These are phyloP conservation scores for Amphibolis antarctica DNA, from an alignment of 106 monocot species.

Conservation along the genomic window DNA sequence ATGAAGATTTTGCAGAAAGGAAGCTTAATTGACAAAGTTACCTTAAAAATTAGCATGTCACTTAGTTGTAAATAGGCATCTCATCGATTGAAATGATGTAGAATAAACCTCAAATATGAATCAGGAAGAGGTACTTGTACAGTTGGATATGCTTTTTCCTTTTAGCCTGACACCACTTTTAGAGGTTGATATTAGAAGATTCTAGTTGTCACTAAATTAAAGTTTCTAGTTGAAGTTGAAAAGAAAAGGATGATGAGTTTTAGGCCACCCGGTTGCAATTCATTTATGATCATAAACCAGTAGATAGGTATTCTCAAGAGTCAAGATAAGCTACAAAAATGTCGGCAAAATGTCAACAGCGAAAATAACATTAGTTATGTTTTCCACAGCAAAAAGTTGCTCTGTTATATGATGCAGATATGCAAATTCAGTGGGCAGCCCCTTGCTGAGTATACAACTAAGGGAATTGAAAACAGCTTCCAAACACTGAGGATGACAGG, in stretches of 20 bases:
- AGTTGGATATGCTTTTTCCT: background rate
- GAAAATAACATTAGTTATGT: conserved; percentile 7
- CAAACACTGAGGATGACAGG: background rate
- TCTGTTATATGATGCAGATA: background rate
- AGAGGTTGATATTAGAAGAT: too few species aligned
- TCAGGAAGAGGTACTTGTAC: background rate
- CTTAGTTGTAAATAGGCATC: background rate
- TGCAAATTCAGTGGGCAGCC: conserved; percentile 5
- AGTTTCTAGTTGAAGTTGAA: too few species aligned
- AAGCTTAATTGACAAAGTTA: background rate
- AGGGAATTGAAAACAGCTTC: background rate
- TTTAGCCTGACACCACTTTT: too few species aligned
- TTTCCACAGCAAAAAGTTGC: background rate
- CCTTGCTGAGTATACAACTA: background rate
- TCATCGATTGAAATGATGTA: background rate
- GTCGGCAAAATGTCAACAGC: conserved; percentile 9
- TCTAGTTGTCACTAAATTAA: background rate
- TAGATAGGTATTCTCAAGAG: conserved; percentile 4
- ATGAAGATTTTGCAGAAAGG: background rate
- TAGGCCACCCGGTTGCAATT: conserved; percentile 1
- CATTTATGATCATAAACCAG: conserved; percentile 10
- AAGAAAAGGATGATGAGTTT: background rate
- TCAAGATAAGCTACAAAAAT: conserved; percentile 14
- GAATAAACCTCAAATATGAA: background rate
- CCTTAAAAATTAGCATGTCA: background rate